Conservation (phyloP, 768 basidiomycete species). For the Coprinopsis sp. region DNA sequence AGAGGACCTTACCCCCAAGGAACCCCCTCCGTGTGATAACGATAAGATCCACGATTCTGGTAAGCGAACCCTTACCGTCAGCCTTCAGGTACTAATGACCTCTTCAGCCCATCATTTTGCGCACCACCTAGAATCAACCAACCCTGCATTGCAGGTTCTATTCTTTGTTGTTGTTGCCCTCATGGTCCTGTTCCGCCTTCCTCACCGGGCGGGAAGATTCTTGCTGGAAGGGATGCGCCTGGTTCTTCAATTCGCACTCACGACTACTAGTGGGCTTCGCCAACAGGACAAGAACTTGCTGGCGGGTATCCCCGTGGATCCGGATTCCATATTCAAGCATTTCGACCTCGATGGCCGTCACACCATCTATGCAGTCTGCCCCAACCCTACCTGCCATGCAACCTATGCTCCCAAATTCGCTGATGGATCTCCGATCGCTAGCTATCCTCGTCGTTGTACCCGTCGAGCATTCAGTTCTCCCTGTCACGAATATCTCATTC, state of each 20-base stretch:
- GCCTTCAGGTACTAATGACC: too few relatives aligned
- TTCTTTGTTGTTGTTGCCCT: background rate
- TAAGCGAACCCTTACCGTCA: too few relatives aligned
- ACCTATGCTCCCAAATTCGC: conserved; percentile 13
- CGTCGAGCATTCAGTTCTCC: conserved; percentile 4
- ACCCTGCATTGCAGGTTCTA: background rate
- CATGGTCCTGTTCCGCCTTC: background rate
- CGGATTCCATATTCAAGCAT: background rate
- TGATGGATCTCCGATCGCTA: conserved; percentile 4
- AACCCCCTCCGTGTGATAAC: too few relatives aligned
- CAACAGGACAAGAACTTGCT: background rate
- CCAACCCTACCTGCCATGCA: conserved; percentile 12
- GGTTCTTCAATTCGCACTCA: background rate
- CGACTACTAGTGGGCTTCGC: background rate
- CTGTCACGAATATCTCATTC: conserved; percentile 10
- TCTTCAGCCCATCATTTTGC: too few relatives aligned
- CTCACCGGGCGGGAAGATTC: background rate
- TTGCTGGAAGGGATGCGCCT: background rate
- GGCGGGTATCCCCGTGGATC: background rate
- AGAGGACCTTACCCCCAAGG: too few relatives aligned
- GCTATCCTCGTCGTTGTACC: conserved; percentile 13
- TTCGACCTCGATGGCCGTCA: conserved; percentile 7
- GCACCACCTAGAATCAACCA: too few relatives aligned
- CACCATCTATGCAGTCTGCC: conserved; percentile 15
- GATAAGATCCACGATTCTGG: too few relatives aligned